A percentile compares a stretch with the other conserved stretches of the same genome.
Conservation (phyloP, 2,329 filamentous ascomycete genomes). For the Periglandula ipomoeae region DNA sequence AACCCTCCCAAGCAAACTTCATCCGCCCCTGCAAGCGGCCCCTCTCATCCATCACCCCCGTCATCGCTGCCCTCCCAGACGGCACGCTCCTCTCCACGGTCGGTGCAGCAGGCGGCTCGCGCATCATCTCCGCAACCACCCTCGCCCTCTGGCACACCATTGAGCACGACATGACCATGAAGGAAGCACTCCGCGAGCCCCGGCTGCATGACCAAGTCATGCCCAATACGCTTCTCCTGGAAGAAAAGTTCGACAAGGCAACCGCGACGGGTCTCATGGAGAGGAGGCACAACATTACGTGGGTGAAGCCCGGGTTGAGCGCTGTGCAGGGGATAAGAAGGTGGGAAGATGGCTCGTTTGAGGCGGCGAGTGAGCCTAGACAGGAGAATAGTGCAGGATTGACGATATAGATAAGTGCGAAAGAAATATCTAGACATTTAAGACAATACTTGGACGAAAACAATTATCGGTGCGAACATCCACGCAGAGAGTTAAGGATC, state of each 20-base stretch:
- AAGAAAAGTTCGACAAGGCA: constrained; percentile 56
- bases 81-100: constrained; percentile 58
- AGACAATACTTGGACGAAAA: too few species aligned
- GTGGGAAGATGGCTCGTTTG: constrained; percentile 57
- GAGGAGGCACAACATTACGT: constrained; percentile 63
- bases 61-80: constrained; percentile 59
- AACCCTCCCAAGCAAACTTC: constrained; percentile 71
- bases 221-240: constrained; percentile 59
- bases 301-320: constrained; percentile 54
- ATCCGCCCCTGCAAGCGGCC: constrained; percentile 74
- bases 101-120: constrained; percentile 70
- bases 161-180: constrained; percentile 50
- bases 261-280: constrained; percentile 54
- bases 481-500: too few species aligned
- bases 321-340: constrained; percentile 61
- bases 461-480: too few species aligned
- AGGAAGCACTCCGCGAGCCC: constrained; percentile 54
- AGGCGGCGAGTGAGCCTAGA: constrained; percentile 68
- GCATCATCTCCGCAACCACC: constrained; percentile 73
- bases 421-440: too few species aligned
- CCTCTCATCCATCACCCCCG: constrained; percentile 70
- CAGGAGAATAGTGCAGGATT: constrained; percentile 62
- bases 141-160: constrained; percentile 67
- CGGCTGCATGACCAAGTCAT: constrained; percentile 76
- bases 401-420: constrained; percentile 33